Evolutionary conservation across 148 eudicot species (phyloP), one percentile per base, ranked within the genome.

Genomic region (Chenopodium suecicum): DNA sequence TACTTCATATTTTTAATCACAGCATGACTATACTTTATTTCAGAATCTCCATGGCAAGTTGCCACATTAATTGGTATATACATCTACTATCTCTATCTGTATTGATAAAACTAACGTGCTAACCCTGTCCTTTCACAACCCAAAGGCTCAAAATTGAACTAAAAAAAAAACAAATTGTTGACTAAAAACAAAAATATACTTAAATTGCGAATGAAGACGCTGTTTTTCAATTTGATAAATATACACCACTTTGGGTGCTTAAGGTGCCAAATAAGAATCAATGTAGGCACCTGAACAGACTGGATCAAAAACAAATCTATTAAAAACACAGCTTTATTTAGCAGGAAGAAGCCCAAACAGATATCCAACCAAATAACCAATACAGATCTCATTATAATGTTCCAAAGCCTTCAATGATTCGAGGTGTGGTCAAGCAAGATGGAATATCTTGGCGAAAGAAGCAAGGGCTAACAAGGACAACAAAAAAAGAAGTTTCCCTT

Each of bases 341-440:
- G 73, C 80, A 19, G 79, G 74, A 66, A 52, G 58, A 47, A 16
- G 31, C 60, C 82, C 69, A 58, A 41, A 41, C 44, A 41, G 7
- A 41, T 41, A 41, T 64, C 50, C 64, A 17, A 77, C 73, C 25
- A 25, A 25, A 25, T 25, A 25, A 25, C 25, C 77, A 70, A 78
- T 44, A 70, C 66, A 78, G 86, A 76, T 73, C 78, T 69, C 37
- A 25, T 50, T 50, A 66, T 58, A 63, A 62, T 67, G 48, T 47
- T 76, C 54, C 64, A 34, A 44, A 27, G 56, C 52, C 58, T 29
- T 74, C 75, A 31, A 44, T 29, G 69, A 58, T 79, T 66, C 50
- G 48, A 70, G 56, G 73, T 66, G 79, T 78, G 48, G 48, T 50
- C 62, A 73, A 48, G 69, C 34, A 25, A 23, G 63, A 72, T 76